Conservation (phyloP, 1,284 basidiomycete species). For the Phellopilus nigrolimitatus region DNA sequence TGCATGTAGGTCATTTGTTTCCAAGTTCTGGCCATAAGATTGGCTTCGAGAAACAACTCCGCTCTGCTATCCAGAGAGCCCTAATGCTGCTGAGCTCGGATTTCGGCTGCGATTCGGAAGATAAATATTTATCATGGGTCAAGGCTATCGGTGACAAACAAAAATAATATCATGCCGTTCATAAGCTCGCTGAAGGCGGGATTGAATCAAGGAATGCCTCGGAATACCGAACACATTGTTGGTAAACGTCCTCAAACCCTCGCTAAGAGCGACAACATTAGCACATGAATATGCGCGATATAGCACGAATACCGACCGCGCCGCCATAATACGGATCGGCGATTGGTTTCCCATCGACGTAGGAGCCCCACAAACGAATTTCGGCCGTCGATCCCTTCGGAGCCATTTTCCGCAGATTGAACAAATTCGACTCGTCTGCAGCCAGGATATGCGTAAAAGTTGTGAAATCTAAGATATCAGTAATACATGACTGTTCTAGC, state of each 20-base stretch:
- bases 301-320: constrained; percentile 38
- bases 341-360: constrained; percentile 58
- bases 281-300: not conserved
- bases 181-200: not conserved
- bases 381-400: constrained; percentile 53
- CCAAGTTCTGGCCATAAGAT: no score
- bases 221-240: constrained; percentile 62
- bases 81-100: no score
- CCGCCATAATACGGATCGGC: constrained; percentile 75
- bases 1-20: no score
- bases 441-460: constrained; percentile 69
- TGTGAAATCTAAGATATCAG: constrained; percentile 46
- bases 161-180: no score
- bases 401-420: constrained; percentile 48
- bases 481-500: not conserved
- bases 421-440: constrained; percentile 62
- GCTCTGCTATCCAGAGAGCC: no score
- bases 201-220: constrained; percentile 64
- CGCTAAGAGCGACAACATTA: constrained; percentile 30
- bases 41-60: no score
- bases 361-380: constrained; percentile 71
- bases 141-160: no score
- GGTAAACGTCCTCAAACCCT: constrained; percentile 56
- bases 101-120: no score
- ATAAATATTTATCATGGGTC: no score